Percentiles rank a stretch among this genome's conserved stretches.
Conservation (phyloP, 768 basidiomycete genomes). For the Boletus rubroflammeus region DNA sequence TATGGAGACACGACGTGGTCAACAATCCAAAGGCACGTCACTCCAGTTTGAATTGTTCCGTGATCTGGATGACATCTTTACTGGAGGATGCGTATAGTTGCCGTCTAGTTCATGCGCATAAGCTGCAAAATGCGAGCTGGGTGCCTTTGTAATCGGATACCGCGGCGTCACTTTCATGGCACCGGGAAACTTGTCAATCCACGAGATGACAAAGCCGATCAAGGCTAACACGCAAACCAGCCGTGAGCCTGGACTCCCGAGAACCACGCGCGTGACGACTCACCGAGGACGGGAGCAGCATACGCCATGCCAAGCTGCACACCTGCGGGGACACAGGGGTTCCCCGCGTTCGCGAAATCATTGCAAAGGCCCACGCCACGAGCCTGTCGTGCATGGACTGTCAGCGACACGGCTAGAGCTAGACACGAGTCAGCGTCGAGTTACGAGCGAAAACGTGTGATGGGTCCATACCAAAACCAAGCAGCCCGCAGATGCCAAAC, state of each 20-base stretch:
- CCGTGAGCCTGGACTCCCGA: not conserved
- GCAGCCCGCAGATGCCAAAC: constrained; percentile 20
- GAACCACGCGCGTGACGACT: not conserved
- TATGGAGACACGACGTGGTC: not conserved
- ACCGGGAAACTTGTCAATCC: constrained; percentile 29
- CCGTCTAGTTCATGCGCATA: constrained; percentile 22
- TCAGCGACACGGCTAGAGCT: constrained; percentile 23
- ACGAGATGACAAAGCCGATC: constrained; percentile 21
- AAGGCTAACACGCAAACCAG: constrained; percentile 11
- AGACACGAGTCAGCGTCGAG: not conserved
- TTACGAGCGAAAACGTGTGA: not conserved
- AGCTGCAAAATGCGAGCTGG: constrained; percentile 28
- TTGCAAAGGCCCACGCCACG: constrained; percentile 21
- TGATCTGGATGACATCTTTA: constrained; percentile 3
- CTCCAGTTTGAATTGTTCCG: constrained; percentile 20
- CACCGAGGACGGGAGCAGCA: constrained; percentile 26
- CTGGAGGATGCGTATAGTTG: constrained; percentile 12
- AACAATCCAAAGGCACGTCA: constrained; percentile 20
- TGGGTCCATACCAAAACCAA: constrained; percentile 14
- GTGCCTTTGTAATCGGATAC: constrained; percentile 29
- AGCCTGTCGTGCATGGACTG: constrained; percentile 27
- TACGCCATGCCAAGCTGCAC: constrained; percentile 31
- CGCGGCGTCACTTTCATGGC: constrained; percentile 22
- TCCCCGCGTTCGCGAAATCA: constrained; percentile 25
- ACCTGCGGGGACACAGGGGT: constrained; percentile 22